These are phyloP conservation scores for Sisymbrium altissimum DNA, from an alignment of 345 rosid genomes.

Conservation along the genomic window DNA sequence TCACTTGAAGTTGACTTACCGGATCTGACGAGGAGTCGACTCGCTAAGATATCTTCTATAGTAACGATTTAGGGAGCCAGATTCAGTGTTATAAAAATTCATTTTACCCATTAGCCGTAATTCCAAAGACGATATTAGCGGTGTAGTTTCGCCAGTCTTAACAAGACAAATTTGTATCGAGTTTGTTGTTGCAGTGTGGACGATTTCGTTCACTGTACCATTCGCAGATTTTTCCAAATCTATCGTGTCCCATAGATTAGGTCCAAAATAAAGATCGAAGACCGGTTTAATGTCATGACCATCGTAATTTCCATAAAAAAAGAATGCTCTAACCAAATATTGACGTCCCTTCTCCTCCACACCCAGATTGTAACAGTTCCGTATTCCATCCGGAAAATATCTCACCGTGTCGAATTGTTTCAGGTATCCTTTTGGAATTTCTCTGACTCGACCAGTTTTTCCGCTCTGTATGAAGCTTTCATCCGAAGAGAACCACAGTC, in stretches of 20 bases:
- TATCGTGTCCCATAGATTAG: slow-evolving; percentile 20
- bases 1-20: background rate
- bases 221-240: background rate
- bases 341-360: slow-evolving; percentile 25
- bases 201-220: background rate
- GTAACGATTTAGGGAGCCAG: slow-evolving; percentile 13
- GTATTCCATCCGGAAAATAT: slow-evolving; percentile 38
- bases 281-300: background rate
- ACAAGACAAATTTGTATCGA: slow-evolving; percentile 42
- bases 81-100: background rate
- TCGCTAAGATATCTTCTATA: background rate
- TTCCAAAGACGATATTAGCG: slow-evolving; percentile 44
- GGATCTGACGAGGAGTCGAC: background rate
- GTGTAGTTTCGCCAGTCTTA: slow-evolving; percentile 24
- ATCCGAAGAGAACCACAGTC: slow-evolving; percentile 23
- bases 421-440: background rate
- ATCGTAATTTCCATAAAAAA: slow-evolving; percentile 45
- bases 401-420: background rate
- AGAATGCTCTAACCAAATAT: slow-evolving; percentile 28
- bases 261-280: slow-evolving; percentile 28
- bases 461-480: slow-evolving; percentile 31
- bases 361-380: slow-evolving; percentile 40
- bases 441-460: background rate
- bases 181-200: background rate
- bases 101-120: slow-evolving; percentile 26